Base-by-base conservation (phyloP, 208 protist species). In the Leishmania mexicana region DNA sequence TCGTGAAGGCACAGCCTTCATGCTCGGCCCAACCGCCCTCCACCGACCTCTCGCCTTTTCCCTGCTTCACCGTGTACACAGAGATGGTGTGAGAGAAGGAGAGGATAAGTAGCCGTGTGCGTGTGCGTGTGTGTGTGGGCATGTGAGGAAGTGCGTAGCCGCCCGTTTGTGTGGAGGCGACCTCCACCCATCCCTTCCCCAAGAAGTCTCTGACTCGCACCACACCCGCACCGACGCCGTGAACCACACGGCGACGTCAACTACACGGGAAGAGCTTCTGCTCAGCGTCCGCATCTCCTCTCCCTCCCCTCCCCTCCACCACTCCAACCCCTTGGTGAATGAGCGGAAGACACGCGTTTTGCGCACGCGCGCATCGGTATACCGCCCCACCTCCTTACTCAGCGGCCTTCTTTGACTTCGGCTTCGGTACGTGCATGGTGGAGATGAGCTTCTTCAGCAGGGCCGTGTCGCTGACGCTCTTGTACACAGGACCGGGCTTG, bases 381-480 rank as follows among this genome's bases (percentile, higher is more conserved):
- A 21, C 71, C 1, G 11, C 60, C 40, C 13, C 13, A 11, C 3
- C 31, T 62, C 51, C 19, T 76, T 35, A 78, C 79, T 88, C 77
- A 53, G 76, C 77, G 2, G 62, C 49, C 70, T 86, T 88, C 76
- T 76, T 84, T 45, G 88, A 89, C 80, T 87, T 87, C 13, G 75
- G 68, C 85, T 94, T 94, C 31, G 94, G 90, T 17, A 90, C 51
- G 38, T 90, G 85, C 90, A 95, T 96, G 54, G 88, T 90, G 35
- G 75, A 79, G 79, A 97, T 83, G 62, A 97, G 88, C 71, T 86
- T 80, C 28, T 81, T 79, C 75, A 97, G 87, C 58, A 97, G 74
- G 40, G 82, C 76, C 3, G 90, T 95, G 83, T 97, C 94, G 67
- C 88, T 89, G 21, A 95, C 89, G 74, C 83, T 88, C 77, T 94